phyloP scores from a whole-genome alignment of 2,329 filamentous ascomycete species.

The Sporothrix mexicana region DNA sequence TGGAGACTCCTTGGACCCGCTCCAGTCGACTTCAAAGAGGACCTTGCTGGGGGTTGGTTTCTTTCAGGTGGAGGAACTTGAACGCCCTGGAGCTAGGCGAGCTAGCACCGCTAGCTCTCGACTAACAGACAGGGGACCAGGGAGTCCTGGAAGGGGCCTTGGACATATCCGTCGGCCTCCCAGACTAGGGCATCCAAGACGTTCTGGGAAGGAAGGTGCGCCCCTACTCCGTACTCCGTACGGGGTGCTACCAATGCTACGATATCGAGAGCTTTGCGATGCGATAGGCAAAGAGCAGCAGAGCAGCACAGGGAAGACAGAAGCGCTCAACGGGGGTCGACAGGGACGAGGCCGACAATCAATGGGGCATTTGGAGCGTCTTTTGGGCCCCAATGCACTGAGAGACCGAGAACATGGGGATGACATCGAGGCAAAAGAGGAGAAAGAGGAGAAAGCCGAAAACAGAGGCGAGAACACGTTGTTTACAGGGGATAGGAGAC shows the following conservation, averaged over 20 bases:
- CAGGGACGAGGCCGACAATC: not conserved
- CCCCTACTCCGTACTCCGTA: no score
- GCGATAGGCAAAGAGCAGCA: no score
- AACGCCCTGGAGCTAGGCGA: not conserved
- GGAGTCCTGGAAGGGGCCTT: not conserved
- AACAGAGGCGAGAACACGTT: not conserved
- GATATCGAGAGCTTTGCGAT: not conserved
- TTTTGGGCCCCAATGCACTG: no score
- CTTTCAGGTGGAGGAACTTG: not conserved
- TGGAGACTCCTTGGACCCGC: not conserved
- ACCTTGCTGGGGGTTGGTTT: conserved; percentile 21
- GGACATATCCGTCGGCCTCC: not conserved
- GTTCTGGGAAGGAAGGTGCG: conserved; percentile 9
- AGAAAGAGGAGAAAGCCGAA: no score
- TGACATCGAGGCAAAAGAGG: no score
- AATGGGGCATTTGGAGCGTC: not conserved
- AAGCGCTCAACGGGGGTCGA: not conserved
- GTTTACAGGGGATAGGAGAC: no score
- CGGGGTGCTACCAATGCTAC: no score
- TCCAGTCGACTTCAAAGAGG: not conserved
- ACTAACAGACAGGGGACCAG: not conserved
- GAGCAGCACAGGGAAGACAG: not conserved
- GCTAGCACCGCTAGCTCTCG: not conserved
- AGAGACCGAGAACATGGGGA: no score
- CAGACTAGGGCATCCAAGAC: not conserved